Conservation (phyloP, 768 basidiomycete species). For the Mycena polygramma region DNA sequence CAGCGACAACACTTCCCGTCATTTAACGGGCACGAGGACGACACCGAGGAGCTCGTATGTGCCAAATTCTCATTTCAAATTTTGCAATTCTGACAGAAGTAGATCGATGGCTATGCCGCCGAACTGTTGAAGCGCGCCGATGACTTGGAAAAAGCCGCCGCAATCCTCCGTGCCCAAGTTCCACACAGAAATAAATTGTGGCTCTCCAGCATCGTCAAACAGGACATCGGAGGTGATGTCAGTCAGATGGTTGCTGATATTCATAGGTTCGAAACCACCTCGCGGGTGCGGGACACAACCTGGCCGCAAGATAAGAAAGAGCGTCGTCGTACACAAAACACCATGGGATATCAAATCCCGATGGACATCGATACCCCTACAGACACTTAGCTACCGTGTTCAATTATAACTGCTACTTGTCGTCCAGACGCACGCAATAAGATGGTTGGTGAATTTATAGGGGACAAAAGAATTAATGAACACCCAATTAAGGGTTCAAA, state of each 20-base stretch:
- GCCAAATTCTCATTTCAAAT: too few species aligned
- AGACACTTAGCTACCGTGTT: neutral
- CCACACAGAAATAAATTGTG: constrained; percentile 5
- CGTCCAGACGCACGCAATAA: too few species aligned
- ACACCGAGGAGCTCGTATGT: neutral
- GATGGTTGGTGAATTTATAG: too few species aligned
- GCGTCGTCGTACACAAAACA: neutral
- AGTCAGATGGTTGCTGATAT: constrained; percentile 9
- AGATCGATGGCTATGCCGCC: neutral
- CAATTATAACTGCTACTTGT: too few species aligned
- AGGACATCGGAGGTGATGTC: constrained; percentile 14
- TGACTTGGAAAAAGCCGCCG: constrained; percentile 1
- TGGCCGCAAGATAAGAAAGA: constrained; percentile 7
- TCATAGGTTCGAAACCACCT: constrained; percentile 1
- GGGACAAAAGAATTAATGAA: too few species aligned
- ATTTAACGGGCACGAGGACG: neutral
- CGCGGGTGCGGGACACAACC: constrained; percentile 6
- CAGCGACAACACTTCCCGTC: constrained; percentile 2
- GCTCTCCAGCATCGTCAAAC: neutral
- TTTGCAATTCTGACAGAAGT: too few species aligned
- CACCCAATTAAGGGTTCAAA: too few species aligned
- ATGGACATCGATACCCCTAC: neutral
- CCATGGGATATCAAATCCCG: neutral
- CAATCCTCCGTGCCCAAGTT: constrained; percentile 14
- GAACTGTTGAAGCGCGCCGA: neutral